Percentiles rank a stretch among this genome's conserved stretches.
Evolutionary conservation across 441 rosid genomes (phyloP).

Genomic region (Lepidium campestre): DNA sequence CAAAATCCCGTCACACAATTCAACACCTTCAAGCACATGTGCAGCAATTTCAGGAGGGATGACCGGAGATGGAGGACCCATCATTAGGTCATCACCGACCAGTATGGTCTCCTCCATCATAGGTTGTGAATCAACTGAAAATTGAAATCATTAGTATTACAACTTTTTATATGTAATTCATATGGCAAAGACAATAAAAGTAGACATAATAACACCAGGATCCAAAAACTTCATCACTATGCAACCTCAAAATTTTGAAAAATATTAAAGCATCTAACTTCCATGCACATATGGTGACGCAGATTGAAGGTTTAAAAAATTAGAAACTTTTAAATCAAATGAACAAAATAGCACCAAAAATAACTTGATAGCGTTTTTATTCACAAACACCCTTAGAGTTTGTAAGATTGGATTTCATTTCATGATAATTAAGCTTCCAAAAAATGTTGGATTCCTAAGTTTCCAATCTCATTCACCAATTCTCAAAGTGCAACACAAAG

Average conservation of each 20-base stretch:
- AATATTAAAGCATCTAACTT: neutral
- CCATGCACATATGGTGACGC: neutral
- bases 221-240: neutral
- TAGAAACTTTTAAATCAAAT: neutral
- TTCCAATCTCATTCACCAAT: neutral
- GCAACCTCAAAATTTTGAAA: neutral
- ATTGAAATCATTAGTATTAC: slow-evolving; percentile 12
- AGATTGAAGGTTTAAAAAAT: neutral
- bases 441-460: neutral
- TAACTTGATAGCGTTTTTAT: neutral
- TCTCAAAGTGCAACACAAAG: neutral
- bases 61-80: slow-evolving; percentile 87
- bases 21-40: slow-evolving; percentile 86
- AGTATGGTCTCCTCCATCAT: slow-evolving; percentile 91
- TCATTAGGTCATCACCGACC: slow-evolving; percentile 94
- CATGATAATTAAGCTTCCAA: neutral
- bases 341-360: neutral
- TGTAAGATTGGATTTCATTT: neutral
- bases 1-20: slow-evolving; percentile 73
- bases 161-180: neutral
- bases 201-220: neutral
- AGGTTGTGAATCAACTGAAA: slow-evolving; percentile 86
- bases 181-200: neutral
- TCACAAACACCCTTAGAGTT: neutral
- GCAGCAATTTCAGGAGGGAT: slow-evolving; percentile 90